Evolutionary conservation across 2,329 filamentous ascomycete genomes (phyloP).

Genomic region (Botrytis sinoallii): DNA sequence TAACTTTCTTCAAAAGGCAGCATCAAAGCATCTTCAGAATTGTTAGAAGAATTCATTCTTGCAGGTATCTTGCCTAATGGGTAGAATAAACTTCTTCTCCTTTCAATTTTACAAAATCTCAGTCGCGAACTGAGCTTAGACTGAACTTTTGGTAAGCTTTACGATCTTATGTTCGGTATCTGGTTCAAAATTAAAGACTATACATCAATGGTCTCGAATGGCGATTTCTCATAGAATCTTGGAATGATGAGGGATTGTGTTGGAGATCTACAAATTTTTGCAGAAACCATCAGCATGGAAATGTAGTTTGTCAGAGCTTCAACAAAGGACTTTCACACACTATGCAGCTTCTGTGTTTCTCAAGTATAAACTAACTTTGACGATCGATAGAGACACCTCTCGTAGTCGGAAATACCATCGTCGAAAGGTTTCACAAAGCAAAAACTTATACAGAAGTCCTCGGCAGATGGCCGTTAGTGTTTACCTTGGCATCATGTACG

Average conservation of each 20-base stretch:
- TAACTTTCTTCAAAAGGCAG: neutral
- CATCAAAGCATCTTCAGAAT: neutral
- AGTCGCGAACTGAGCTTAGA: neutral
- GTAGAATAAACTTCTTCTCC: neutral
- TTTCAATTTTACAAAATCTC: neutral
- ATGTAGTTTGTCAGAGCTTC: neutral
- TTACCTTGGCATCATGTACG: neutral
- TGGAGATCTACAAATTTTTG: neutral
- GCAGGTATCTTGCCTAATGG: neutral
- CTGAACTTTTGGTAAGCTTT: neutral
- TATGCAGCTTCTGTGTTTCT: neutral
- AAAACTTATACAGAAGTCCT: neutral
- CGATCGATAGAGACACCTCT: neutral
- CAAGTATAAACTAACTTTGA: neutral
- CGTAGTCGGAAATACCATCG: neutral
- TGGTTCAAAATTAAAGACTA: neutral
- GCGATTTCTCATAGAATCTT: neutral
- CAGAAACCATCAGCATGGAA: neutral
- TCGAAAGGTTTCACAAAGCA: neutral
- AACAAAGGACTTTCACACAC: rapidly evolving
- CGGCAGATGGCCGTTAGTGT: neutral
- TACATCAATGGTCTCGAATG: neutral
- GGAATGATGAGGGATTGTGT: neutral
- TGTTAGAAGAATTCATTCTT: neutral
- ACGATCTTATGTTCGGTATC: no score